A percentile compares a stretch with the other conserved stretches of the same genome.
Conservation (phyloP, 139 green algal species). For the Monoraphidium neglectum region DNA sequence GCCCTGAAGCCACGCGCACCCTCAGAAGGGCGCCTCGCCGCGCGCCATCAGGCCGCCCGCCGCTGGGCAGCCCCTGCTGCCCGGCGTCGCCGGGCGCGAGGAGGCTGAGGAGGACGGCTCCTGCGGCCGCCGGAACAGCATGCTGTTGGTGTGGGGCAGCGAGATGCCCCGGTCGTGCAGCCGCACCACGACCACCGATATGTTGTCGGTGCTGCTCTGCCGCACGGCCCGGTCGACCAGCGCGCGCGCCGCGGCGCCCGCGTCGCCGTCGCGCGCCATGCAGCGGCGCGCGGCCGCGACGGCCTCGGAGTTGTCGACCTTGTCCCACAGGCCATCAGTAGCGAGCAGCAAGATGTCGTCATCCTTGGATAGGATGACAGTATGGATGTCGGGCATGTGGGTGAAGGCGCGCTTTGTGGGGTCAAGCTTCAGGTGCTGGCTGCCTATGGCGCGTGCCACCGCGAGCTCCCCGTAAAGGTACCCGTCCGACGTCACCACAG, state of each 20-base stretch:
- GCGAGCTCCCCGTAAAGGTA: constrained; percentile 21
- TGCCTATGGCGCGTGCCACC: constrained; percentile 19
- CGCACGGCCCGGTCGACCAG: background rate
- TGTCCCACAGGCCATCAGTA: constrained; percentile 49
- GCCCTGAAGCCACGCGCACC: too few relatives aligned
- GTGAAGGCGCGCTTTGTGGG: background rate
- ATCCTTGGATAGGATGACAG: background rate
- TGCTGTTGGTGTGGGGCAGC: background rate
- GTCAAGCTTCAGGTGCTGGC: constrained; percentile 9
- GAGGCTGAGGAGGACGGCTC: too few relatives aligned
- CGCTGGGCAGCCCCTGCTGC: background rate
- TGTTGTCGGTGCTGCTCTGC: background rate
- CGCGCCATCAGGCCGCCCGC: background rate
- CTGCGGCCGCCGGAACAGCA: background rate
- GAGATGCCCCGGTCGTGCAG: background rate
- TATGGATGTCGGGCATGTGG: background rate
- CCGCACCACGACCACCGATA: background rate
- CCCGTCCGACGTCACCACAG: constrained; percentile 1
- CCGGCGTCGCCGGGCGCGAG: background rate
- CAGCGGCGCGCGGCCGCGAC: background rate
- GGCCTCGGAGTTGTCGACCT: constrained; percentile 18
- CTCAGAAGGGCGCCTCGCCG: background rate
- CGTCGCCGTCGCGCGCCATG: background rate
- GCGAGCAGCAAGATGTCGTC: constrained; percentile 59
- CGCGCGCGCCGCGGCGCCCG: background rate